Conservation (phyloP, 129 eudicot species). For the Centaurea solstitialis region DNA sequence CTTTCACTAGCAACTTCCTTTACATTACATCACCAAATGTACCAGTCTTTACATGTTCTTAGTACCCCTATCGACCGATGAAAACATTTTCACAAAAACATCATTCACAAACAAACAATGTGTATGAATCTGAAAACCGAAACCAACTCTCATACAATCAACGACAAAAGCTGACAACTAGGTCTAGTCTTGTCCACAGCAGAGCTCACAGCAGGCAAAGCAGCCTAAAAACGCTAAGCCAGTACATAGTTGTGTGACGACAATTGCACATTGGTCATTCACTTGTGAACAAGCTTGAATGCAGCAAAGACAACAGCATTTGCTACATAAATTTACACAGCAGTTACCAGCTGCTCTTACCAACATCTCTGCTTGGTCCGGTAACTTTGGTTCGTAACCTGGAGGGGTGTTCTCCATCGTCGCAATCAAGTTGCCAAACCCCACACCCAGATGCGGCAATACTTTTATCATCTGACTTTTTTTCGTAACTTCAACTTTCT, state of each 20-base stretch:
- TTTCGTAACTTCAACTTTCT: slow-evolving; percentile 24
- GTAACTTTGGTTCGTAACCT: slow-evolving; percentile 54
- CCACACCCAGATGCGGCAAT: slow-evolving; percentile 52
- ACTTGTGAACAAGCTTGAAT: slow-evolving; percentile 54
- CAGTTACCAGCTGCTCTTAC: slow-evolving; percentile 79
- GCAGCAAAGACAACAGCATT: slow-evolving; percentile 89
- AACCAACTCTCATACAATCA: neutral
- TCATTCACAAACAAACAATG: neutral
- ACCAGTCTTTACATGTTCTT: neutral
- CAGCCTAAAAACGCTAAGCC: slow-evolving; percentile 79
- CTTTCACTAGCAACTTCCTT: neutral
- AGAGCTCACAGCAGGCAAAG: slow-evolving; percentile 51
- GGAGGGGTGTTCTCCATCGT: slow-evolving; percentile 76
- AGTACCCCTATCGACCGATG: neutral
- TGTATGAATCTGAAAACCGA: neutral
- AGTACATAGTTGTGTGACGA: slow-evolving; percentile 60
- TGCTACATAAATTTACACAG: slow-evolving; percentile 55
- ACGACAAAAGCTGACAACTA: neutral
- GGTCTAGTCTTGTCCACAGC: slow-evolving; percentile 48
- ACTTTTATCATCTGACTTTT: slow-evolving; percentile 29
- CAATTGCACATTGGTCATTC: slow-evolving; percentile 71
- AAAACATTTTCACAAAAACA: neutral
- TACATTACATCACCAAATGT: neutral
- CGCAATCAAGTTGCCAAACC: slow-evolving; percentile 76
- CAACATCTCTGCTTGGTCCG: slow-evolving; percentile 74